Evolutionary conservation across 441 rosid genomes (phyloP).

Genomic region (Melastoma candidum): DNA sequence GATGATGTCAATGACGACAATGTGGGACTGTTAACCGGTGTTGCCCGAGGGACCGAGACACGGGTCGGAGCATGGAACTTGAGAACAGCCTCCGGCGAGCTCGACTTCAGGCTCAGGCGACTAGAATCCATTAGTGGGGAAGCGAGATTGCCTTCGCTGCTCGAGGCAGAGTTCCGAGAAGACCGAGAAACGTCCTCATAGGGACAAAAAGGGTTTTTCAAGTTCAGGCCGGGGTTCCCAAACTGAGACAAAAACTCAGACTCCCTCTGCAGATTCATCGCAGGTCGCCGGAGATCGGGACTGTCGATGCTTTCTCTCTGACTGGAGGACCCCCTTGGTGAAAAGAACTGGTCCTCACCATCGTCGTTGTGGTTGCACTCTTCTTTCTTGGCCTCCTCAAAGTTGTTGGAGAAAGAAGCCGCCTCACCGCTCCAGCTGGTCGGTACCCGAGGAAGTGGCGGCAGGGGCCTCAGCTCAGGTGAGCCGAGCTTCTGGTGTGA

Average conservation of each 20-base stretch:
- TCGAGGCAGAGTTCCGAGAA: slow-evolving; percentile 36
- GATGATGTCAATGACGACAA: slow-evolving; percentile 21
- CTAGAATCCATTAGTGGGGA: slow-evolving; percentile 31
- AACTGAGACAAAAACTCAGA: slow-evolving; percentile 24
- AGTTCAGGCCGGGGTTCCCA: slow-evolving; percentile 45
- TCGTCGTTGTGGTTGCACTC: slow-evolving; percentile 15
- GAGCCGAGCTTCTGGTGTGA: slow-evolving; percentile 56
- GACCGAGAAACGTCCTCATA: slow-evolving; percentile 41
- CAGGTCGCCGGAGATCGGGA: slow-evolving; percentile 3
- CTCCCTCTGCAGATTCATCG: slow-evolving; percentile 21
- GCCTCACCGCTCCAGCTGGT: no score
- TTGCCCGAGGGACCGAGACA: slow-evolving; percentile 18
- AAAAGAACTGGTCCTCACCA: slow-evolving; percentile 70
- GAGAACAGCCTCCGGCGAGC: slow-evolving; percentile 31
- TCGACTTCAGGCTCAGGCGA: slow-evolving; percentile 28
- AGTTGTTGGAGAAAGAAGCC: no score
- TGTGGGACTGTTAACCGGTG: slow-evolving; percentile 6
- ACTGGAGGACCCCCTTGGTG: slow-evolving; percentile 77
- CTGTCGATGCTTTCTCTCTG: slow-evolving; percentile 30
- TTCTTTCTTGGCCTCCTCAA: not conserved
- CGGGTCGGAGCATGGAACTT: slow-evolving; percentile 22
- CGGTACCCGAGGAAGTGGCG: slow-evolving; percentile 47
- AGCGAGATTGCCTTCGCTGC: slow-evolving; percentile 9
- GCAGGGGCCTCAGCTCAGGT: slow-evolving; percentile 74
- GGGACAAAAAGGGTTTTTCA: slow-evolving; percentile 44